Evolutionary conservation across 2,329 filamentous ascomycete species (phyloP).

Genomic region (Neonectria punicea): DNA sequence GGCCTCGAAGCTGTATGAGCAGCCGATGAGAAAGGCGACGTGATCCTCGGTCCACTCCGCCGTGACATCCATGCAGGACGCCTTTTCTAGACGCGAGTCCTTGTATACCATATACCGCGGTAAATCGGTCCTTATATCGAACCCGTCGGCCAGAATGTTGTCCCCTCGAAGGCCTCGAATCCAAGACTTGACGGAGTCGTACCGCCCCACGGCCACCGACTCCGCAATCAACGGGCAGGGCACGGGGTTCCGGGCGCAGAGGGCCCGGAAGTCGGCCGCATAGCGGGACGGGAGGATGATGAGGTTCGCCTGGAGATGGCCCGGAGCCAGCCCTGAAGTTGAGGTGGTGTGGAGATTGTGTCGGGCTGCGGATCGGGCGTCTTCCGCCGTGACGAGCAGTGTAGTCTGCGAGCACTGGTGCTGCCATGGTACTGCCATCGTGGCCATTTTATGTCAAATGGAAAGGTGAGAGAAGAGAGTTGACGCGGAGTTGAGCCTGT

Average conservation of each 20-base stretch:
- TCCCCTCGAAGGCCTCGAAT: conserved; percentile 34
- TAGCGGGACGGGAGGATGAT: conserved; percentile 67
- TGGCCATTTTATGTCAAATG: background rate
- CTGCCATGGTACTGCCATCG: background rate
- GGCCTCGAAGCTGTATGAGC: conserved; percentile 71
- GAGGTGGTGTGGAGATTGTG: conserved; percentile 51
- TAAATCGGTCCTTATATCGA: conserved; percentile 68
- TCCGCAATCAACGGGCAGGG: conserved; percentile 70
- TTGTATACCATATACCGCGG: conserved; percentile 69
- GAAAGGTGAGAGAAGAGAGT: background rate
- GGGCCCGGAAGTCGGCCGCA: conserved; percentile 66
- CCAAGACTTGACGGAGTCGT: conserved; percentile 49
- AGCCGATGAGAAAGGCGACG: conserved; percentile 71
- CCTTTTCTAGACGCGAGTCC: conserved; percentile 54
- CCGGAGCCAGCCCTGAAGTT: conserved; percentile 66
- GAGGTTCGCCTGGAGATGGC: conserved; percentile 70
- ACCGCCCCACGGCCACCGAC: conserved; percentile 56
- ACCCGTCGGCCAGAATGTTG: conserved; percentile 49
- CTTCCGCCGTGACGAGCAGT: conserved; percentile 43
- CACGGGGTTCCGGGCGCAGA: conserved; percentile 71
- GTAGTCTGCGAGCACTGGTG: background rate
- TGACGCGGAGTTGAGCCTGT: background rate
- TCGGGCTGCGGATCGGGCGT: conserved; percentile 57
- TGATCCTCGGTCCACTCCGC: conserved; percentile 67
- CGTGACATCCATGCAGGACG: conserved; percentile 55